Evolutionary conservation across 495 filamentous ascomycete species (phyloP), one percentile per base, ranked within the genome.

Genomic region (Penicillium desertorum): DNA sequence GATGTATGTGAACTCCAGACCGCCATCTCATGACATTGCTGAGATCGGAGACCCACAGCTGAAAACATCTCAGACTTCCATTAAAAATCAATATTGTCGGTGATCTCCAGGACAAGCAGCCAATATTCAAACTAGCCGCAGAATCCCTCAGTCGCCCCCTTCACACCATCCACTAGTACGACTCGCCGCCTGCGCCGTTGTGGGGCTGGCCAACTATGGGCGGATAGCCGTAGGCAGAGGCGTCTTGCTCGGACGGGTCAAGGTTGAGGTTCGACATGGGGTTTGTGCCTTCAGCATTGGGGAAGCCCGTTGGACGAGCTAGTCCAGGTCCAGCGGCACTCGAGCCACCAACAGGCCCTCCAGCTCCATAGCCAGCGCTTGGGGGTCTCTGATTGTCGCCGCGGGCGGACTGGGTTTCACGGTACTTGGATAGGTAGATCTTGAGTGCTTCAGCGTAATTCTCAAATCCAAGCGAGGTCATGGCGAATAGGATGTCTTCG

Each of bases 381-480:
- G 76, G 76, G 45, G 88, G 87, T 56, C 86, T 79, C 71, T 87
- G 86, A 68, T 84, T 86, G 36, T 92, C 89, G 48, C 86, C 85
- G 64, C 88, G 79, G 62, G 88, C 86, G 34, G 88, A 88, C 76
- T 91, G 88, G 34, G 87, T 88, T 84, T 98, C 94, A 73, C 94
- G 87, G 76, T 98, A 98, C 74, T 97, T 93, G 57, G 92, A 88
- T 52, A 98, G 82, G 69, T 98, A 98, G 60, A 98, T 97, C 76
- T 98, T 98, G 46, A 98, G 81, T 22, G 94, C 94, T 70, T 98
- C 94, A 37, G 91, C 87, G 66, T 98, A 98, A 79, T 98, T 98
- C 79, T 98, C 94, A 71, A 98, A 98, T 5, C 94, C 94, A 50
- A 98, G 85, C 20, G 94, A 98, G 37, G 93, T 98, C 94, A 98